phyloP scores from a whole-genome alignment of 2,329 filamentous ascomycete species.

The Botrytis elliptica region DNA sequence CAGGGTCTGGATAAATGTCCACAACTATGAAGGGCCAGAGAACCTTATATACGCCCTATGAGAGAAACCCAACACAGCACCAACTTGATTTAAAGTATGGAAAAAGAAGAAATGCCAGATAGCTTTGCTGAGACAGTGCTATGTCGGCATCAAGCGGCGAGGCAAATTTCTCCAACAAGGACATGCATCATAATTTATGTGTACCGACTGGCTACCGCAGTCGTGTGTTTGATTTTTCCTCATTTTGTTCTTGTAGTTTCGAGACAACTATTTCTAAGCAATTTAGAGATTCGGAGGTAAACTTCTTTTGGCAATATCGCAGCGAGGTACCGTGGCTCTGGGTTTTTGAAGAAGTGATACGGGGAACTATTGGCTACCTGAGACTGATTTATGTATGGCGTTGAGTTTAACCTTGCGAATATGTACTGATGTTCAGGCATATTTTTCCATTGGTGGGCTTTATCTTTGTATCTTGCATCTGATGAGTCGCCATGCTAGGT shows the following conservation, averaged over 20 bases:
- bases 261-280: constrained; percentile 8
- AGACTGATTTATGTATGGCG: constrained; percentile 4
- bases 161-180: constrained; percentile 12
- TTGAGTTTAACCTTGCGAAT: background rate
- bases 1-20: background rate
- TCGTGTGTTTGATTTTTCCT: constrained; percentile 2
- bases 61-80: constrained; percentile 11
- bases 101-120: constrained; percentile 13
- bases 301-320: constrained; percentile 12
- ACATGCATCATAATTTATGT: constrained; percentile 21
- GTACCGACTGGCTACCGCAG: constrained; percentile 2
- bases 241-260: background rate
- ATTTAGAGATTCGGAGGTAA: constrained; percentile 6
- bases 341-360: constrained; percentile 7
- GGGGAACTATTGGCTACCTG: constrained; percentile 2
- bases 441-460: constrained; percentile 11
- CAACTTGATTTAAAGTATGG: constrained; percentile 8
- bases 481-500: constrained; percentile 2
- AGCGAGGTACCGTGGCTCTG: constrained; percentile 9
- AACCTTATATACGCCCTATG: constrained; percentile 9
- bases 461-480: background rate
- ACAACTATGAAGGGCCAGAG: background rate
- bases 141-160: constrained; percentile 19
- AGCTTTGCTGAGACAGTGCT: background rate
- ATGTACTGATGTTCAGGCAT: background rate